Percentiles rank a stretch among this genome's conserved stretches.
phyloP scores from a whole-genome alignment of 148 eudicot genomes.

The Cornus controversa region DNA sequence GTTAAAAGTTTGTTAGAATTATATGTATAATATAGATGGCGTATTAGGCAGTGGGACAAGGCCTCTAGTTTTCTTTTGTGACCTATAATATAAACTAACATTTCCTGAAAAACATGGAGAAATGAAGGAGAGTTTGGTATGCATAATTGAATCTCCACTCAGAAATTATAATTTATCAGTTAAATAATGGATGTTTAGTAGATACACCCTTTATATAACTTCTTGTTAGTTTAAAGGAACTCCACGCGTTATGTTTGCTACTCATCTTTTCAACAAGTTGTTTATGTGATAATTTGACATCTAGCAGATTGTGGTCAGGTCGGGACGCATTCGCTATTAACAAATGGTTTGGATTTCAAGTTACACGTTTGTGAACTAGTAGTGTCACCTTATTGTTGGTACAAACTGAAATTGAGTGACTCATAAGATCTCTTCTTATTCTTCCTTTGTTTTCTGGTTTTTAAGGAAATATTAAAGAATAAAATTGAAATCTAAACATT shows the following conservation, averaged over 20 bases:
- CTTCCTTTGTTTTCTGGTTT: neutral
- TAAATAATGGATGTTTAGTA: neutral
- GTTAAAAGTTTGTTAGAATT: neutral
- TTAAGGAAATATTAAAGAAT: neutral
- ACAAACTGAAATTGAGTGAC: neutral
- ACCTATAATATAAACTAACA: neutral
- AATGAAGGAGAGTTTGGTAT: neutral
- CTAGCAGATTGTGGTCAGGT: neutral
- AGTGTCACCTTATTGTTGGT: neutral
- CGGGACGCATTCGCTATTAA: neutral
- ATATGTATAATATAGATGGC: neutral
- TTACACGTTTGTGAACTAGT: neutral
- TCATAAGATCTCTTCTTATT: neutral
- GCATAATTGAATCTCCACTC: slow-evolving; percentile 2
- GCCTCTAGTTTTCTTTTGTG: neutral
- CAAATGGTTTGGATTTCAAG: neutral
- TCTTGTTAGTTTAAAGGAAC: neutral
- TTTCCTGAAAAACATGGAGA: too few species aligned
- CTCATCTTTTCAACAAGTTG: neutral
- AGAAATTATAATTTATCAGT: neutral
- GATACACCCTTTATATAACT: neutral
- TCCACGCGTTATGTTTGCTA: neutral
- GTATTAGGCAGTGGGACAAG: neutral
- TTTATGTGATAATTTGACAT: neutral
- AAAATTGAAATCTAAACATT: too few species aligned